Base-by-base conservation (phyloP, 176 grass and related monocot species). In the Phoenix dactylifera region DNA sequence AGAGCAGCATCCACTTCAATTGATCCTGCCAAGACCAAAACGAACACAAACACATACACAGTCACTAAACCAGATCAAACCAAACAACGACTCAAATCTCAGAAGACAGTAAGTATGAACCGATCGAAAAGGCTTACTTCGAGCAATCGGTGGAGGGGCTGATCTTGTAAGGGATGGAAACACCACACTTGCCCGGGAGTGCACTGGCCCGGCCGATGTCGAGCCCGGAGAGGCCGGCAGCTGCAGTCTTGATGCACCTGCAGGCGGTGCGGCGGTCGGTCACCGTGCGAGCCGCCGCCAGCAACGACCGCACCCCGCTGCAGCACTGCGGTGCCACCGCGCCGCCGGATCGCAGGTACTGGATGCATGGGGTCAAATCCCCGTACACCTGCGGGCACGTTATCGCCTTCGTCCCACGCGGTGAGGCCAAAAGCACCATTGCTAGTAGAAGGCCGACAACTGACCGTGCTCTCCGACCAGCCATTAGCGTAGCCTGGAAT, bases 61-160 rank as follows among this genome's bases (percentile, higher is more conserved):
- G 35, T 44, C 35, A 10, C 35, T 14, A 44, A 14, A 44, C 35
- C 35, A 14, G 35, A 44, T 44, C 35, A 44, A 30, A 44, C 35
- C 35, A 44, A 44, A 44, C 10, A 44, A 12, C 35, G 3, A 14
- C 10, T 44, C 29, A 44, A 39, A 44, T 44, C 7, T 44, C 32
- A 10, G 32, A 35, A 6, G 9, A 35, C 32, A 35, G 9, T 2
- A 0, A 35, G 32, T 2, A 9, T 35, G 32, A 28, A 28, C 5
- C 5, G 7, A 35, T 7, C 9, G 9, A 35, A 35, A 35, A 35
- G 32, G 32, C 32, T 58, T 71, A 87, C 84, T 71, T 87, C 71
- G 23, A 26, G 84, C 84, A 87, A 75, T 87, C 49, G 3, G 70
- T 82, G 75, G 74, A 79, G 44, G 74, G 15, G 66, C 26, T 79